Evolutionary conservation across 2,329 filamentous ascomycete species (phyloP).

Genomic region (Penicillium aurantiogriseum): DNA sequence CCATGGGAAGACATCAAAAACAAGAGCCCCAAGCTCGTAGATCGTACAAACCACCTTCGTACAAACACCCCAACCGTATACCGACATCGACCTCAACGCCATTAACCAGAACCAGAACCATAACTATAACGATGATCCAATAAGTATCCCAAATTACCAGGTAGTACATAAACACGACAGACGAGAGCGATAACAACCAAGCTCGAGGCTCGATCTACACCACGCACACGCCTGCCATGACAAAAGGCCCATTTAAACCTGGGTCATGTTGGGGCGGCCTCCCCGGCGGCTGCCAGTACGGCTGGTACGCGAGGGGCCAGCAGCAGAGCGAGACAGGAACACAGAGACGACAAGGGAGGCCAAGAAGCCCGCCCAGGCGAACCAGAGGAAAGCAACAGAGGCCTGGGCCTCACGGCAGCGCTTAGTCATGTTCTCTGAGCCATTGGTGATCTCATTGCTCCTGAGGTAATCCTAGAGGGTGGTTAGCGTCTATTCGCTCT

Average conservation of each 20-base stretch:
- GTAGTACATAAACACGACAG: neutral
- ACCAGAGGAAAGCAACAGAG: constrained; percentile 53
- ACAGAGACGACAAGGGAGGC: constrained; percentile 43
- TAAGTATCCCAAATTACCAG: constrained; percentile 1
- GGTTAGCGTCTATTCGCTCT: constrained; percentile 2
- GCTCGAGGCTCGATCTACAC: neutral
- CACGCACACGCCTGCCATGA: neutral
- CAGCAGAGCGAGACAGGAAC: constrained; percentile 35
- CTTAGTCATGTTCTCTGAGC: constrained; percentile 36
- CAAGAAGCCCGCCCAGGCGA: constrained; percentile 47
- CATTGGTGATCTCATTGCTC: constrained; percentile 49
- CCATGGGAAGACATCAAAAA: neutral
- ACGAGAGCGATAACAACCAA: neutral
- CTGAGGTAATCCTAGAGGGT: constrained; percentile 37
- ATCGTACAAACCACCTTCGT: neutral
- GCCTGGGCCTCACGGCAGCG: constrained; percentile 54
- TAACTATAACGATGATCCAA: neutral
- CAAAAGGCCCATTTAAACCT: constrained; percentile 37
- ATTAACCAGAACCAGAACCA: neutral
- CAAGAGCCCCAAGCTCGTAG: neutral
- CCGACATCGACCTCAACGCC: neutral
- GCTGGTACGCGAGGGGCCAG: constrained; percentile 33
- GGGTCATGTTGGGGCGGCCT: constrained; percentile 42
- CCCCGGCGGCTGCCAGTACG: constrained; percentile 34
- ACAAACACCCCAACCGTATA: neutral